A percentile compares a stretch with the other conserved stretches of the same genome.
Evolutionary conservation across 2,329 filamentous ascomycete genomes (phyloP).

Genomic region (Leptoxyphium fumago): DNA sequence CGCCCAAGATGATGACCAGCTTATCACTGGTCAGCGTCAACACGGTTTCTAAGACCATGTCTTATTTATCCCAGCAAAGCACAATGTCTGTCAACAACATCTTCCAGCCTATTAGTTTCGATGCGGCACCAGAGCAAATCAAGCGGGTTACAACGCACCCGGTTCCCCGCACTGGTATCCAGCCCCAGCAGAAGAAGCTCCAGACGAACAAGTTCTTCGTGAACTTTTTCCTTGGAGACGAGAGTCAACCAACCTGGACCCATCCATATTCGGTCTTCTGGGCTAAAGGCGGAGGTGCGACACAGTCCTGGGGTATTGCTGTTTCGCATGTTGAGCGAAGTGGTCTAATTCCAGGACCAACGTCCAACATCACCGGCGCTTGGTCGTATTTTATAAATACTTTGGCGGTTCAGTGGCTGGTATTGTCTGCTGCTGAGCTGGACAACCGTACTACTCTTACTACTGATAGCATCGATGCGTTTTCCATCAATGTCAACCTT

Average conservation of each 20-base stretch:
- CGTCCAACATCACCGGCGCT: slow-evolving; percentile 34
- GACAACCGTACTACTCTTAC: slow-evolving; percentile 42
- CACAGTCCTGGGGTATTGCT: slow-evolving; percentile 60
- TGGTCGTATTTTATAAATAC: slow-evolving; percentile 63
- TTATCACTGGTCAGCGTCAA: slow-evolving; percentile 17
- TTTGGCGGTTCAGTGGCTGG: slow-evolving; percentile 64
- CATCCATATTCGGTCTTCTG: slow-evolving; percentile 42
- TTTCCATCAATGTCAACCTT: slow-evolving; percentile 55
- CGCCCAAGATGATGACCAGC: slow-evolving; percentile 4
- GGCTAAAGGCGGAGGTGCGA: slow-evolving; percentile 35
- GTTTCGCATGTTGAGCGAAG: slow-evolving; percentile 57
- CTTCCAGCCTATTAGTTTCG: slow-evolving; percentile 27
- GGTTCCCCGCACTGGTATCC: slow-evolving; percentile 24
- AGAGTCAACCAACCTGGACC: slow-evolving; percentile 55
- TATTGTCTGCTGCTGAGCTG: slow-evolving; percentile 66
- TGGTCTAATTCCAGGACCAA: slow-evolving; percentile 35
- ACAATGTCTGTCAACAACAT: slow-evolving; percentile 17
- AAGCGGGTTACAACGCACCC: slow-evolving; percentile 26
- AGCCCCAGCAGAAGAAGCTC: slow-evolving; percentile 31
- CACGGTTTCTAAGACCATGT: slow-evolving; percentile 1
- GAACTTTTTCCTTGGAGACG: slow-evolving; percentile 64
- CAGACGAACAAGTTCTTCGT: slow-evolving; percentile 58
- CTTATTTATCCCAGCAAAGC: neutral
- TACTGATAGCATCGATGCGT: slow-evolving; percentile 37
- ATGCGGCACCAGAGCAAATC: slow-evolving; percentile 27